Evolutionary conservation across 2,329 filamentous ascomycete genomes (phyloP).

Genomic region (Lachnellula cervina): DNA sequence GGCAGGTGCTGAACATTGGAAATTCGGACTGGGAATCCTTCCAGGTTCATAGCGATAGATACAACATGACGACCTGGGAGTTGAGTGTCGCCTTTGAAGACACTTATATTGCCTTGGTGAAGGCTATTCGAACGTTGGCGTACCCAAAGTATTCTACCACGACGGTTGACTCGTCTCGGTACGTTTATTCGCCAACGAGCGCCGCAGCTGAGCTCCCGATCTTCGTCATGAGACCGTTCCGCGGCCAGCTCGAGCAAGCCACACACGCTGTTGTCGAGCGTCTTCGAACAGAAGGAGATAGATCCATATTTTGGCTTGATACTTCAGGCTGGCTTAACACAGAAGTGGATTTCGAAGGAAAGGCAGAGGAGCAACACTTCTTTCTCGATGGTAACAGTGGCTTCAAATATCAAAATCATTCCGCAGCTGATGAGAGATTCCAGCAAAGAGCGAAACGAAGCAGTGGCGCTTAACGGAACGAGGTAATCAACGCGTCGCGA

Average conservation of each 20-base stretch:
- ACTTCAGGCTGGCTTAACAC: constrained; percentile 36
- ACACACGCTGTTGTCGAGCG: constrained; percentile 32
- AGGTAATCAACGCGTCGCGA: constrained; percentile 34
- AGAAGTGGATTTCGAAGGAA: constrained; percentile 18
- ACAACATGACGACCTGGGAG: constrained; percentile 30
- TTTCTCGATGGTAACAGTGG: constrained; percentile 26
- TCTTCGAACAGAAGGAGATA: constrained; percentile 33
- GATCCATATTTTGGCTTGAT: constrained; percentile 35
- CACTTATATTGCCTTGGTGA: constrained; percentile 33
- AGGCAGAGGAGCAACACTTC: constrained; percentile 26
- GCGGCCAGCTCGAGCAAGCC: constrained; percentile 31
- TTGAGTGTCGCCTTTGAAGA: constrained; percentile 30
- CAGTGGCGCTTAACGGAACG: constrained; percentile 31
- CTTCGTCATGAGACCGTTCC: constrained; percentile 35
- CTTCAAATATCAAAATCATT: neutral
- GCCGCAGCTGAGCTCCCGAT: constrained; percentile 31
- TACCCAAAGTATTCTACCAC: constrained; percentile 19
- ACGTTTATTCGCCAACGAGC: constrained; percentile 11
- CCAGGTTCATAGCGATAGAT: constrained; percentile 24
- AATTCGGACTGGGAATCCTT: constrained; percentile 31
- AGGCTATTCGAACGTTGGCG: constrained; percentile 29
- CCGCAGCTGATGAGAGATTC: neutral
- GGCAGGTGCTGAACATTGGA: constrained; percentile 32
- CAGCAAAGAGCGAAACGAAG: constrained; percentile 21
- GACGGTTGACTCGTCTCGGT: constrained; percentile 7